Conservation (phyloP, 176 grass and related monocot species). For the Chrysopogon serrulatus region DNA sequence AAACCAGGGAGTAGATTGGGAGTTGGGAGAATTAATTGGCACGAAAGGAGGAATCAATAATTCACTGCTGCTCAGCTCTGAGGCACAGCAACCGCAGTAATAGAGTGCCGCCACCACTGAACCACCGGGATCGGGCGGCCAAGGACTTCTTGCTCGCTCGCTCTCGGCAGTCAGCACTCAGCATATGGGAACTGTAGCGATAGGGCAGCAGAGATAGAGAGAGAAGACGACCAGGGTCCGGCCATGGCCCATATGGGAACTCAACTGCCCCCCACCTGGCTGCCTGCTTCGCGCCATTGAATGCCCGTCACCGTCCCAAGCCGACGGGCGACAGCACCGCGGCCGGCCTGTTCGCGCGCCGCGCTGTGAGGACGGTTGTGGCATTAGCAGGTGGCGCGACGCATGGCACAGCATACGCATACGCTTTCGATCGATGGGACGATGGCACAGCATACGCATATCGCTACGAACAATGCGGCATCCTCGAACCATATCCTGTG, state of each 20-base stretch:
- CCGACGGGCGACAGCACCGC: neutral
- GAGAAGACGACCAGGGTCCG: neutral
- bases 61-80: neutral
- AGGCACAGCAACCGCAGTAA: neutral
- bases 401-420: no score
- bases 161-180: neutral
- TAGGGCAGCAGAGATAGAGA: neutral
- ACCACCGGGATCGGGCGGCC: neutral
- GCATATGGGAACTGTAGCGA: no score
- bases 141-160: neutral
- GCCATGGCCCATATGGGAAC: neutral
- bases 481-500: neutral
- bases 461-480: neutral
- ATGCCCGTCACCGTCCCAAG: slow-evolving; percentile 36
- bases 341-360: neutral
- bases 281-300: slow-evolving; percentile 7
- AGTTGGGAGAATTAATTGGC: slow-evolving; percentile 36
- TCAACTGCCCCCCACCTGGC: slow-evolving; percentile 24
- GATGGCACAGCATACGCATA: no score
- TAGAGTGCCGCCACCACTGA: neutral
- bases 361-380: neutral
- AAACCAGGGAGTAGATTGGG: slow-evolving; percentile 1
- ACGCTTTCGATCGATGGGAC: no score
- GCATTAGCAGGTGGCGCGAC: no score
- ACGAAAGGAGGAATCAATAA: neutral